Conservation (phyloP, 1,284 basidiomycete species). For the Athelia sp. region DNA sequence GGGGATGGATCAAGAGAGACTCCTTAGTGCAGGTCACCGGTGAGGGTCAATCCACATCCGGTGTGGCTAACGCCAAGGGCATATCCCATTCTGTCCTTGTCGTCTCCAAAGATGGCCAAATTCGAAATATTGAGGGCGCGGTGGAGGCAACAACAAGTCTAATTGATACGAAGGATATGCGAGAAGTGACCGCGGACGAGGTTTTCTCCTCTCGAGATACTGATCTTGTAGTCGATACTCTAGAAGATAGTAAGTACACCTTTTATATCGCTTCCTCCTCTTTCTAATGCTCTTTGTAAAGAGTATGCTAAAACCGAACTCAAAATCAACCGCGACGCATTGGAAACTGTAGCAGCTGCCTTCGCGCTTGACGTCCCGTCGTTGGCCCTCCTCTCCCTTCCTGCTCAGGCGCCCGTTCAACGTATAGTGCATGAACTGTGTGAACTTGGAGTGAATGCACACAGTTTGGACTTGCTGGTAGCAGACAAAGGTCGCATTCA, state of each 20-base stretch:
- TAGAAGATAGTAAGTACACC: constrained; percentile 20
- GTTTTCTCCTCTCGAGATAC: neutral
- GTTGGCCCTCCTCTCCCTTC: constrained; percentile 61
- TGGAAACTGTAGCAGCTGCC: constrained; percentile 65
- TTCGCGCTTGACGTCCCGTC: constrained; percentile 72
- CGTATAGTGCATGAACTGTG: constrained; percentile 60
- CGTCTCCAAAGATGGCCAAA: constrained; percentile 43
- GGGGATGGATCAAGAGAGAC: constrained; percentile 47
- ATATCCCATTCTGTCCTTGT: constrained; percentile 59
- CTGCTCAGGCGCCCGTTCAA: constrained; percentile 51
- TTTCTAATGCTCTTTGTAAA: constrained; percentile 22
- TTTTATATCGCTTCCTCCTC: neutral
- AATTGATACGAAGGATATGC: neutral
- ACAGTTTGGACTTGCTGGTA: constrained; percentile 47
- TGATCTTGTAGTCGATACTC: neutral
- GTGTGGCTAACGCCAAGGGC: neutral
- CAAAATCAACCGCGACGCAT: constrained; percentile 44
- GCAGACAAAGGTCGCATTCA: constrained; percentile 36
- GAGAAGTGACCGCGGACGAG: neutral
- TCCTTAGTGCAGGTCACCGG: constrained; percentile 43
- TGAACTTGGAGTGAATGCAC: constrained; percentile 63
- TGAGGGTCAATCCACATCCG: constrained; percentile 24
- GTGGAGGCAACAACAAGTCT: constrained; percentile 2
- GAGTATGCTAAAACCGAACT: constrained; percentile 41
- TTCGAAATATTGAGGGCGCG: constrained; percentile 44